Evolutionary conservation across 2,329 filamentous ascomycete species (phyloP).

Genomic region (Exophiala viscosa): DNA sequence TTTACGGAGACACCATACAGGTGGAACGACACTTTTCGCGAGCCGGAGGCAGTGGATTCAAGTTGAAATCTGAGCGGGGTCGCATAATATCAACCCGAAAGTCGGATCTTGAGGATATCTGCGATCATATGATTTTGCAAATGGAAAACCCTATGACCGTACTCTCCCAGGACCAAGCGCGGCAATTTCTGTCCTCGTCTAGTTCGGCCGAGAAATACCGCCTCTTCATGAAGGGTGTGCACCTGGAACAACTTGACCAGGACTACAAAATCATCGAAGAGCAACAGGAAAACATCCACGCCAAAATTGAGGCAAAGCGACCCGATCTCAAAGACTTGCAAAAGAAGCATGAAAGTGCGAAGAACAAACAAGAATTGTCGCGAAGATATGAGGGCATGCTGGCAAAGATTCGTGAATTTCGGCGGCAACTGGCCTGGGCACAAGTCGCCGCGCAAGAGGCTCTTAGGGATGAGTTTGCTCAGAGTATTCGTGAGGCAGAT

Average conservation of each 20-base stretch:
- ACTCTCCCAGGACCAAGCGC: conserved; percentile 88
- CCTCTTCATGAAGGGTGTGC: conserved; percentile 91
- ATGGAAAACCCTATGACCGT: conserved; percentile 97
- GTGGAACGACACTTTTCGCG: conserved; percentile 87
- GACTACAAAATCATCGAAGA: conserved; percentile 85
- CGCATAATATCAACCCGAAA: conserved; percentile 73
- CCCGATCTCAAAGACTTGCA: conserved; percentile 63
- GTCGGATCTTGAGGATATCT: conserved; percentile 83
- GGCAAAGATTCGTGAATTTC: conserved; percentile 56
- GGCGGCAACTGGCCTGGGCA: conserved; percentile 75
- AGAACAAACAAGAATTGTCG: conserved; percentile 61
- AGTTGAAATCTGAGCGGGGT: conserved; percentile 70
- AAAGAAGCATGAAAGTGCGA: conserved; percentile 57
- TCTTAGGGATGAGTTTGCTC: conserved; percentile 36
- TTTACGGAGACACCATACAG: conserved; percentile 79
- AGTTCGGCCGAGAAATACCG: conserved; percentile 85
- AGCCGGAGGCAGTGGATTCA: conserved; percentile 65
- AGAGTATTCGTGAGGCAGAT: conserved; percentile 37
- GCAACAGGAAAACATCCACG: conserved; percentile 67
- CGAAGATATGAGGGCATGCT: conserved; percentile 65
- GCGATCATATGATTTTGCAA: conserved; percentile 88
- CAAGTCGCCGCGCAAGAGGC: conserved; percentile 76
- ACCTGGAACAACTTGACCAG: conserved; percentile 84
- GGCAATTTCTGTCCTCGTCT: conserved; percentile 86
- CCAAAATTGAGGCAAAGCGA: conserved; percentile 58